These are phyloP conservation scores for Closterium sp. DNA, from an alignment of 139 green algal genomes.

Conservation along the genomic window DNA sequence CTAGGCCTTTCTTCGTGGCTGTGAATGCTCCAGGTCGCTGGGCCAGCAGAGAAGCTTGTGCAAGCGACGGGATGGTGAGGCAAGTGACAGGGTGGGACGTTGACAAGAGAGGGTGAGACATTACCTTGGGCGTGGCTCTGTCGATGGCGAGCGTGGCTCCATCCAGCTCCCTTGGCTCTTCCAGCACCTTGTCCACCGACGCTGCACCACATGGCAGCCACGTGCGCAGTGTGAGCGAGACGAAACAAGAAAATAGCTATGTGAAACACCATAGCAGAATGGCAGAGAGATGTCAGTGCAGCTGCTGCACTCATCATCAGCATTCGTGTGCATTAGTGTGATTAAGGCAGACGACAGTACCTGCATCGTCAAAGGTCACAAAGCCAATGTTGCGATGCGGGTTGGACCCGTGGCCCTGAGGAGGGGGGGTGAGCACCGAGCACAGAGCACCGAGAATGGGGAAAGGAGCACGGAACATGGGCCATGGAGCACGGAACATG, in stretches of 20 bases:
- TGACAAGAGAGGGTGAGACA: not conserved
- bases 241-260: not conserved
- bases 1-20: no score
- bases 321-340: no score
- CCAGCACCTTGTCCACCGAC: slow-evolving; percentile 42
- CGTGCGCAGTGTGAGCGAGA: not conserved
- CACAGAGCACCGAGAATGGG: no score
- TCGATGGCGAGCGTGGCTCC: slow-evolving; percentile 22
- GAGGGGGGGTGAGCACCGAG: not conserved
- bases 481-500: no score
- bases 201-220: not conserved
- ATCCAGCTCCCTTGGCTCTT: slow-evolving; percentile 21
- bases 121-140: slow-evolving; percentile 42
- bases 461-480: no score
- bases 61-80: not conserved
- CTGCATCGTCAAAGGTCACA: slow-evolving; percentile 39
- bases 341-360: not conserved
- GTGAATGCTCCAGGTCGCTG: not conserved
- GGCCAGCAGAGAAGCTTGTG: not conserved
- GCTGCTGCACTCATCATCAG: no score
- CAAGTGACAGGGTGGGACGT: not conserved
- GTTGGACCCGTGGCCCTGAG: not conserved
- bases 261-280: no score
- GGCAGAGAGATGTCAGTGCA: no score
- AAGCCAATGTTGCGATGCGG: slow-evolving; percentile 37